Base-by-base conservation (phyloP, 148 eudicot genomes). In the Cornus kousa region DNA sequence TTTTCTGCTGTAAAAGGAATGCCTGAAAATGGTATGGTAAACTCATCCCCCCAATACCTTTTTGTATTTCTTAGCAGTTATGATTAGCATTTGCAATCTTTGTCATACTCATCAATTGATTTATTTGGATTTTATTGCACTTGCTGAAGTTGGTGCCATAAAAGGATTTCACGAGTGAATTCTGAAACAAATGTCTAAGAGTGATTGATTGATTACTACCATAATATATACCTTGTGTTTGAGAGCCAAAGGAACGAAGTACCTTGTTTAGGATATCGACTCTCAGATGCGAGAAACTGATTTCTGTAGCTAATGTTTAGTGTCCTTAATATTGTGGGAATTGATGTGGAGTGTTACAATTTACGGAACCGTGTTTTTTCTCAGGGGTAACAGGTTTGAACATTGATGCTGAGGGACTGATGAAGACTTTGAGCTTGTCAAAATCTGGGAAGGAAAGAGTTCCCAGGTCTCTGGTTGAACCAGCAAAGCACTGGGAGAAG, bases 401-500 rank as follows among this genome's bases (percentile, higher is more conserved):
- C 4, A 50, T 74, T 37, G 81, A 81, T 69, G 70, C 76, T 6
- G 87, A 74, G 43, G 87, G 84, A 43, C 28, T 82, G 71, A 64
- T 81, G 46, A 83, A 43, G 84, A 88, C 70, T 23, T 74, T 86
- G 74, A 85, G 81, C 74, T 64, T 83, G 64, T 71, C 86, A n/a
- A 84, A 84, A 65, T 75, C 87, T 37, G 55, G 50, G 24, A 82
- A 55, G 65, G 81, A 80, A 20, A 86, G 67, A 66, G 82, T 79
- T 7, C 86, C 79, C 74, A 86, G 46, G 77, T 83, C 83, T 9
- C 74, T 81, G 6, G 59, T 80, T 74, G 88, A 81, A 20, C 71
- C 78, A 8, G 78, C 81, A 19, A 81, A 77, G 75, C 75, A 86
- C 71, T 81, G 82, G 84, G 89, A 83, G 80, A 89, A 87, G 79